phyloP scores from a whole-genome alignment of 1,284 basidiomycete species.

The Rhizoctonia solani region DNA sequence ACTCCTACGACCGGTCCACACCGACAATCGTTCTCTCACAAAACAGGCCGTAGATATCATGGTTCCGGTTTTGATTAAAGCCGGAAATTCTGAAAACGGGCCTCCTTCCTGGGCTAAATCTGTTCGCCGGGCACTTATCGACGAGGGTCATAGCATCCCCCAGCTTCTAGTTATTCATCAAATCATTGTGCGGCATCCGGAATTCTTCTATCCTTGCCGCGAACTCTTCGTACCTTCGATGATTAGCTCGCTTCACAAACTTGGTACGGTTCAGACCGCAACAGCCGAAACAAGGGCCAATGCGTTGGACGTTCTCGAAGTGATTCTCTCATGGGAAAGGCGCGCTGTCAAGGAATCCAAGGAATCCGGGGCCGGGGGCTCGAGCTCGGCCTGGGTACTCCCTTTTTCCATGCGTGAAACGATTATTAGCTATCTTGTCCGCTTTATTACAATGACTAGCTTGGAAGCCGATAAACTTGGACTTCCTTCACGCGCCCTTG shows the following conservation, averaged over 20 bases:
- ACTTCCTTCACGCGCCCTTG: constrained; percentile 76
- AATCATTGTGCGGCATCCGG: constrained; percentile 88
- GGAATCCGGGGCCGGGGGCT: constrained; percentile 40
- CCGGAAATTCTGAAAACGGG: constrained; percentile 61
- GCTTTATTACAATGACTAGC: constrained; percentile 69
- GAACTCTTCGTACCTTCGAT: constrained; percentile 96
- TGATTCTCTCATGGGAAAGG: constrained; percentile 85
- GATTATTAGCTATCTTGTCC: constrained; percentile 91
- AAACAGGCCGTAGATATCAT: constrained; percentile 90
- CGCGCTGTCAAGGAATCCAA: constrained; percentile 52
- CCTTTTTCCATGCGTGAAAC: constrained; percentile 83
- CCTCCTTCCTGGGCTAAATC: constrained; percentile 88
- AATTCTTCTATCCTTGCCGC: constrained; percentile 92
- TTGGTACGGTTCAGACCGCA: constrained; percentile 60
- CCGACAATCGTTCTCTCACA: constrained; percentile 73
- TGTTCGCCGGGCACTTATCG: constrained; percentile 84
- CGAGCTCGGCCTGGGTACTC: constrained; percentile 61
- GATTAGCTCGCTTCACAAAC: constrained; percentile 85
- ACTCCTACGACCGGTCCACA: constrained; percentile 72
- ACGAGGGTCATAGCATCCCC: constrained; percentile 83
- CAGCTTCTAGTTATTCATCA: constrained; percentile 91
- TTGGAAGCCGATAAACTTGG: constrained; percentile 63
- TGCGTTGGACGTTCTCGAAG: constrained; percentile 82
- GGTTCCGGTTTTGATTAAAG: constrained; percentile 77
- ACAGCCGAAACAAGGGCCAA: constrained; percentile 81